Evolutionary conservation across 129 eudicot species (phyloP).

Genomic region (Silybum marianum): DNA sequence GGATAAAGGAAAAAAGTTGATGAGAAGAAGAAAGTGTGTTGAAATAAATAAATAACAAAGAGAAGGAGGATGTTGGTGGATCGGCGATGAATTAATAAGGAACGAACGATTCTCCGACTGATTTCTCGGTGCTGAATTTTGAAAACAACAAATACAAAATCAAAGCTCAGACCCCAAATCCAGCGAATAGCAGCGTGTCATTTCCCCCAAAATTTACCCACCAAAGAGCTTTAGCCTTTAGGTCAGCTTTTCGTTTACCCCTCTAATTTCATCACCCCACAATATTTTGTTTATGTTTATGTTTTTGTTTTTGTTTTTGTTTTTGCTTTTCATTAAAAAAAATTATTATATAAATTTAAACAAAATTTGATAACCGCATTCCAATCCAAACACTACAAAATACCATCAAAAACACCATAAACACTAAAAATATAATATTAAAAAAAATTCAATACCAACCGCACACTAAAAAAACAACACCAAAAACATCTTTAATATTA

Average conservation of each 20-base stretch:
- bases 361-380: too few species aligned
- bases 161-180: constrained; percentile 4
- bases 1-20: constrained; percentile 13
- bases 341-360: too few species aligned
- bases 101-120: constrained; percentile 21
- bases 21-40: constrained; percentile 34
- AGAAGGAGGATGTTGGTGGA: constrained; percentile 10
- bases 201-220: constrained; percentile 36
- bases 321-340: too few species aligned
- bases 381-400: too few species aligned
- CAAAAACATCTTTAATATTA: too few species aligned
- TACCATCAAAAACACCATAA: too few species aligned
- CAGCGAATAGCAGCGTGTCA: constrained; percentile 30
- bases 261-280: background rate
- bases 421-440: too few species aligned
- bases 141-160: background rate
- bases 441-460: too few species aligned
- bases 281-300: background rate
- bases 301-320: too few species aligned
- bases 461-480: too few species aligned
- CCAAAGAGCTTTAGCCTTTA: constrained; percentile 23
- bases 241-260: constrained; percentile 20
- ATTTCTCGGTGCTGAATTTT: constrained; percentile 27
- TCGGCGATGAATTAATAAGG: background rate
- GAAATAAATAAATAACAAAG: background rate